Base-by-base conservation (phyloP, 2,329 filamentous ascomycete species). In the Macrophomina pseudophaseolina region DNA sequence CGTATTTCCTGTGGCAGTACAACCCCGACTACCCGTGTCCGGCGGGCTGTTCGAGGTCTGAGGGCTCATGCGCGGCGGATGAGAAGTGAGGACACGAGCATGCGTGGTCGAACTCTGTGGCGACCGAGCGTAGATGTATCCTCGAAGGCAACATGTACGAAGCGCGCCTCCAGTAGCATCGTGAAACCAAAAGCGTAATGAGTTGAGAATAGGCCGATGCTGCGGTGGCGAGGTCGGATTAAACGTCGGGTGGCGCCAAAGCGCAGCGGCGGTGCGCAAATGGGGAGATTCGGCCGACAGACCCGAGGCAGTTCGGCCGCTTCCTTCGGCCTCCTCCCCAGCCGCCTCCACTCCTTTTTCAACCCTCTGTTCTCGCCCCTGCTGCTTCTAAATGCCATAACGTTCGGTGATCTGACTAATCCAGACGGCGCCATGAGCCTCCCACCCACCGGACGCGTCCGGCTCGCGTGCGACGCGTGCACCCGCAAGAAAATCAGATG, bases 1-100 rank as follows among this genome's bases (percentile, higher is more conserved):
- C 75, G 6, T 83, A 80, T 68, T 87, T 87, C 73, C 68, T 71
- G 32, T 88, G 85, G 86, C 86, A 87, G 76, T 86, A 79, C 73
- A 75, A 84, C 70, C 70, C 73, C 5, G 68, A 64, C 2, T 72
- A 72, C 40, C 70, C 72, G 6, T 81, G 80, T 72, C 80, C 80
- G 3, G 53, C 40, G 7, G 78, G 78, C 0, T 81, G 80, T 12
- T 54, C 63, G 23, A 54, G 63, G 18, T 23, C 28, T n/a, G 51
- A 32, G 16, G 18, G 7, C 4, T 32, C 60, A 11, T 64, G 60
- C 16, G 35, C 14, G 1, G 48, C 33, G 5, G 60, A 64, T 23
- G 42, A 59, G 3, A 7, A 35, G 28, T 33, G 33, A 14, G 28
- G 18, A 30, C 28, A 9, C 28, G 12, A 3, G 14, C 23, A 23